phyloP scores from a whole-genome alignment of 352 stramenopile species.

The Ophiocytium majus region DNA sequence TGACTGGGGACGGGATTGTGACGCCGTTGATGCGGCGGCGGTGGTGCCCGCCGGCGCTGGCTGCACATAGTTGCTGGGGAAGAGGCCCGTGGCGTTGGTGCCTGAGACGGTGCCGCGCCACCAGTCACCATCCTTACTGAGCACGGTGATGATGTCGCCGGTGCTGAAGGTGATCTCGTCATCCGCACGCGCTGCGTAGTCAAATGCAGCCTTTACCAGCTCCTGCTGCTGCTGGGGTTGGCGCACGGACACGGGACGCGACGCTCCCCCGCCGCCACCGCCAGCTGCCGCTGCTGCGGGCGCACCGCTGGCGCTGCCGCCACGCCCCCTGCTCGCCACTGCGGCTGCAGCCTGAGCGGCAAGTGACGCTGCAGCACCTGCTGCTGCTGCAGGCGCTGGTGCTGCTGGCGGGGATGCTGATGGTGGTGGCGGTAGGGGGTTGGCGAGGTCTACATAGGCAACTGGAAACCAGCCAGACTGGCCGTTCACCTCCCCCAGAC shows the following conservation, averaged over 20 bases:
- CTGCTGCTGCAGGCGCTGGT: constrained; percentile 20
- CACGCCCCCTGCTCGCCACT: constrained; percentile 18
- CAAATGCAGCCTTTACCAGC: constrained; percentile 44
- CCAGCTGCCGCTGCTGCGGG: not conserved
- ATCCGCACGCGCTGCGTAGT: constrained; percentile 45
- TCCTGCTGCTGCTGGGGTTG: constrained; percentile 20
- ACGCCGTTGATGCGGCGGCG: constrained; percentile 14
- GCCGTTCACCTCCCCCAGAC: constrained; percentile 41
- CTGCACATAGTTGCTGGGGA: constrained; percentile 54
- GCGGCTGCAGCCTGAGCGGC: not conserved
- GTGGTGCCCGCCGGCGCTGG: constrained; percentile 12
- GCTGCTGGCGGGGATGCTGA: constrained; percentile 8
- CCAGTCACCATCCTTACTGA: constrained; percentile 53
- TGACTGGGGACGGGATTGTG: constrained; percentile 17
- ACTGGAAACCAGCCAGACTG: constrained; percentile 56
- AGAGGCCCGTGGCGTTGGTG: constrained; percentile 34
- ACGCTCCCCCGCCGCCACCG: constrained; percentile 5
- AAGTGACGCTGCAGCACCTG: not conserved
- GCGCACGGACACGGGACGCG: not conserved
- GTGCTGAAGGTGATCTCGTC: constrained; percentile 52
- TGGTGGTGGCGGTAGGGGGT: constrained; percentile 30
- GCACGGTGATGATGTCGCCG: constrained; percentile 41
- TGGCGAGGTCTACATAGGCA: constrained; percentile 37
- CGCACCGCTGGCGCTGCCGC: constrained; percentile 14
- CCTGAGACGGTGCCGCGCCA: constrained; percentile 40